Base-by-base conservation (phyloP, 306 rosid genomes). In the Cicer yamashitae region DNA sequence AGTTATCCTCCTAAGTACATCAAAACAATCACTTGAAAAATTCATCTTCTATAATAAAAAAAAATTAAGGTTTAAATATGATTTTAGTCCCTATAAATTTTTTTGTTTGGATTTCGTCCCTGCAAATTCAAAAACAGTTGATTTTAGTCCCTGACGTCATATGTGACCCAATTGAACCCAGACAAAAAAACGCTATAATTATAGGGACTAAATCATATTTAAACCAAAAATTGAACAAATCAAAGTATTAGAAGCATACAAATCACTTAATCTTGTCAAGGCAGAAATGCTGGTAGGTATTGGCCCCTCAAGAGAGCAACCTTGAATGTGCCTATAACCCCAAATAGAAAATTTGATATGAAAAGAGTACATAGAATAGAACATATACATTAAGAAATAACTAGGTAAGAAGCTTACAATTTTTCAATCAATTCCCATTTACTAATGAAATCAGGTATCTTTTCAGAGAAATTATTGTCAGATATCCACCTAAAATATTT, bases 271-370 rank as follows among this genome's bases (percentile, higher is more conserved):
- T 45, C 74, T 85, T 79, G 89, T 86, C 79, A 91, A 82, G 64
- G 84, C 67, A 20, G 94, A 88, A 79, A 94, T 90, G 84, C 79
- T 86, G 14, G 91, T 78, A 67, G 98, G 97, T 66, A 94, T 88
- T 37, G 98, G 98, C 13, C 98, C 98, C 79, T 86, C 84, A 46
- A 94, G 86, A 15, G 90, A 80, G 82, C 91, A 83, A 76, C 98
- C 98, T 38, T 87, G 77, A 1, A 94, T 88, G 46, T 83, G 93
- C 86, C 98, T 94, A 89, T 63, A 71, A 87, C 61, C 15, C 39
- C 10, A 39, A 67, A 78, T 74, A 45, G 62, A 43, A 39, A 18
- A 20, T 4, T 15, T 39, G 39, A 34, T 13, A 45, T 18, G 46
- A 79, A 38, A 71, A 56, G 6, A 65, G 15, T 18, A 51, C 12